Evolutionary conservation across 2,329 filamentous ascomycete genomes (phyloP).

Genomic region (Aschersonia sp.): DNA sequence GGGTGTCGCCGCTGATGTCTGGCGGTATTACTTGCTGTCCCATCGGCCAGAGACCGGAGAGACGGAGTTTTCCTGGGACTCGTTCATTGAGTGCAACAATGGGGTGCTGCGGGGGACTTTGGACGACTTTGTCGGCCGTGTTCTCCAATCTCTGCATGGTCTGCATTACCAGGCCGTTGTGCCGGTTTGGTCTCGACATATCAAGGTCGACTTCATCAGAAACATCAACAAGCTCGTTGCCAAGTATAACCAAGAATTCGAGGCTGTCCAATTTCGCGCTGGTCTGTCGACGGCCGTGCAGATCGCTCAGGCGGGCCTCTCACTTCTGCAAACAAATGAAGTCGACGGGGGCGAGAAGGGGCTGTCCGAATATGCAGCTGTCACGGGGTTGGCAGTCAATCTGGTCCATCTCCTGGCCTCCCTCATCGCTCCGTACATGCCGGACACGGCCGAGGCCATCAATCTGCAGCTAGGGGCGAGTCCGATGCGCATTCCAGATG

Average conservation of each 20-base stretch:
- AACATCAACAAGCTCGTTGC: slow-evolving; percentile 3
- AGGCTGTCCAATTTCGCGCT: slow-evolving; percentile 2
- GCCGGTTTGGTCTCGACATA: slow-evolving; percentile 20
- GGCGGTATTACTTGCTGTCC: slow-evolving; percentile 72
- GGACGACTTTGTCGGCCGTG: slow-evolving; percentile 46
- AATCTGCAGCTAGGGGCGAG: slow-evolving; percentile 50
- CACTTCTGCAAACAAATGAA: slow-evolving; percentile 29
- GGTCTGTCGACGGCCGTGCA: slow-evolving; percentile 1
- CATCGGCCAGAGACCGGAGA: slow-evolving; percentile 66
- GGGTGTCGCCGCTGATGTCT: slow-evolving; percentile 61
- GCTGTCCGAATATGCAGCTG: slow-evolving; percentile 26
- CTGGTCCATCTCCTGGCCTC: slow-evolving; percentile 62
- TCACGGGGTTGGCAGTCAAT: slow-evolving; percentile 57
- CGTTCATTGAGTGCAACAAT: slow-evolving; percentile 62
- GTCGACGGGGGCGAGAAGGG: slow-evolving; percentile 28
- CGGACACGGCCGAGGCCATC: slow-evolving; percentile 52
- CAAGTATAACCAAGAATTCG: slow-evolving; percentile 4
- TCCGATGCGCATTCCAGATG: slow-evolving; percentile 42
- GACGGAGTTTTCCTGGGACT: slow-evolving; percentile 65
- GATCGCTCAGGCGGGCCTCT: slow-evolving; percentile 30
- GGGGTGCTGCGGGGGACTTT: slow-evolving; percentile 50
- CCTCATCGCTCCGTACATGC: slow-evolving; percentile 63
- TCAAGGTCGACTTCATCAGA: slow-evolving; percentile 1
- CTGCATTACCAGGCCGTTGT: slow-evolving; percentile 27
- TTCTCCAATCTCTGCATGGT: slow-evolving; percentile 48